A percentile compares a stretch with the other conserved stretches of the same genome.
These are phyloP conservation scores for Odontarrhena argentea DNA, from an alignment of 345 rosid genomes.

Conservation along the genomic window DNA sequence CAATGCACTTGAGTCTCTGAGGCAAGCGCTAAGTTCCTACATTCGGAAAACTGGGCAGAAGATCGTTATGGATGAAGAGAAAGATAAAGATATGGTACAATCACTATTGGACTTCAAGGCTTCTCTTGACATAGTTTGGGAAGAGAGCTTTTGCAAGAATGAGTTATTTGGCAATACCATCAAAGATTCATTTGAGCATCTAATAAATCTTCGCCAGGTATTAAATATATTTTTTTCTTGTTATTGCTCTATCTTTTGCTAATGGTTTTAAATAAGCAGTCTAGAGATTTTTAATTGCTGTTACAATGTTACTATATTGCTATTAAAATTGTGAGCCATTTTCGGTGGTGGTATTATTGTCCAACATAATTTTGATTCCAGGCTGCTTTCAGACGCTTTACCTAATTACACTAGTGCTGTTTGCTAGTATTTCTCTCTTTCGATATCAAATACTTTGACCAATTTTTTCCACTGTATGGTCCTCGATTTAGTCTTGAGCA, in stretches of 20 bases:
- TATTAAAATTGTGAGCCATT: neutral
- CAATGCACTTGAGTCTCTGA: slow-evolving; percentile 77
- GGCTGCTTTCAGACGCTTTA: slow-evolving; percentile 1
- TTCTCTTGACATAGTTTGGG: slow-evolving; percentile 88
- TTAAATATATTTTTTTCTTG: slow-evolving; percentile 7
- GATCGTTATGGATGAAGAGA: slow-evolving; percentile 95
- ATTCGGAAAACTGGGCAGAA: slow-evolving; percentile 83
- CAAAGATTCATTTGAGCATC: slow-evolving; percentile 94
- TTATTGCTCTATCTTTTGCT: slow-evolving; percentile 13
- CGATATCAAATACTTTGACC: neutral
- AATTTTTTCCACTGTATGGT: neutral
- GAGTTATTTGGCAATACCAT: slow-evolving; percentile 86
- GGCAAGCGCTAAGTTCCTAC: slow-evolving; percentile 80
- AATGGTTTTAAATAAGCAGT: neutral
- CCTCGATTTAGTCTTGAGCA: neutral
- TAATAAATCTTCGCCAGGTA: slow-evolving; percentile 97
- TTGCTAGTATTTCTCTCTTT: slow-evolving; percentile 11
- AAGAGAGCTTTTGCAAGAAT: slow-evolving; percentile 88
- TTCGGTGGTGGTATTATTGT: neutral
- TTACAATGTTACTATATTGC: slow-evolving; percentile 3
- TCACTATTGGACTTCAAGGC: slow-evolving; percentile 87
- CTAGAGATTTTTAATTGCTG: slow-evolving; percentile 3
- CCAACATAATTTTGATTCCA: neutral
- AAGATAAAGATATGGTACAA: slow-evolving; percentile 95
- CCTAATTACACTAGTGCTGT: slow-evolving; percentile 2